These are phyloP conservation scores for Hericium erinaceus DNA, from an alignment of 768 basidiomycete species.

Conservation along the genomic window DNA sequence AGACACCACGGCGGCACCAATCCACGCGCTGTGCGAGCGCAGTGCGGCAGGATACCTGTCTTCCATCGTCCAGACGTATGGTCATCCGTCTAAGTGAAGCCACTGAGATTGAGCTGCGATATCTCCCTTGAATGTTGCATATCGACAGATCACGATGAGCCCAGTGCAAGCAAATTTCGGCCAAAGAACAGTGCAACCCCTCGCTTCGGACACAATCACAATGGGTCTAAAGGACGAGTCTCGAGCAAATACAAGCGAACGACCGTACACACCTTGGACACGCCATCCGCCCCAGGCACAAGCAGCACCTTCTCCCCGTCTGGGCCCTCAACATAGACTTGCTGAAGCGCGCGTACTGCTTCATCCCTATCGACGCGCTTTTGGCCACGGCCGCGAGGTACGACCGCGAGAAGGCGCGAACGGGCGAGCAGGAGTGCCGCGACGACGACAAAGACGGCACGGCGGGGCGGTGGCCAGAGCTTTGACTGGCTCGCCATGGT, in stretches of 20 bases:
- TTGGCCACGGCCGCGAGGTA: neutral
- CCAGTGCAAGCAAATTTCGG: too few species aligned
- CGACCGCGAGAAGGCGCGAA: neutral
- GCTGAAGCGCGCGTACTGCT: slow-evolving; percentile 45
- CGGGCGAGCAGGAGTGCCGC: neutral
- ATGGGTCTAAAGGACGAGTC: too few species aligned
- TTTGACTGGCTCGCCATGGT: neutral
- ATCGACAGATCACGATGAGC: neutral
- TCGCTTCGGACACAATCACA: neutral
- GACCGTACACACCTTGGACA: slow-evolving; percentile 45
- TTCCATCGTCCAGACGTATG: too few species aligned
- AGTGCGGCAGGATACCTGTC: too few species aligned
- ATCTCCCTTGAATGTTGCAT: neutral
- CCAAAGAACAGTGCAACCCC: too few species aligned
- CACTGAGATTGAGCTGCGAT: too few species aligned
- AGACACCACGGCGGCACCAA: too few species aligned
- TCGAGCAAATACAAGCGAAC: neutral
- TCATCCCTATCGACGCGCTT: slow-evolving; percentile 8
- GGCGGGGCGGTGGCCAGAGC: neutral
- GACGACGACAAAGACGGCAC: neutral
- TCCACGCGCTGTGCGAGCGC: too few species aligned
- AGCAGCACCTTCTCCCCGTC: slow-evolving; percentile 57
- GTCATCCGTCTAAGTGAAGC: too few species aligned
- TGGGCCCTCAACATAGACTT: slow-evolving; percentile 50
- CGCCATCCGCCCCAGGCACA: slow-evolving; percentile 52